Evolutionary conservation across 1,284 basidiomycete genomes (phyloP), one percentile per base, ranked within the genome.

Genomic region (Coniophora puteana): DNA sequence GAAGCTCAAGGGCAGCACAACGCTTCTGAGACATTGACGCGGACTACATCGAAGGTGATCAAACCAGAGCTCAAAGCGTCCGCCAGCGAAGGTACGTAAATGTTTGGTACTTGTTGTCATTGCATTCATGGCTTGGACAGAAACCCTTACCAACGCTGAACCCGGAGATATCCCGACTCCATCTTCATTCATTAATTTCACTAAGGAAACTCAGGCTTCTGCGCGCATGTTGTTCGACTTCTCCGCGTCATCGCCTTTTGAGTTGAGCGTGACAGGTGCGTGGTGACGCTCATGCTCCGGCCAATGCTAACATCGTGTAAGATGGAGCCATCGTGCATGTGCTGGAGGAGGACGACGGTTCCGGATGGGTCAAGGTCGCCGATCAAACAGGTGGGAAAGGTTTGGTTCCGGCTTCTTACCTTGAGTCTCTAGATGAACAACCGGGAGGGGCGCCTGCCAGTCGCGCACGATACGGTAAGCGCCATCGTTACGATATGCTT

Each of bases 351-450:
- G 87, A 91, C 51, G 89, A 91, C 53, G 87, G 83, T 5, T 86
- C 85, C 11, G 89, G 89, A 4, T 91, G 89, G 89, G 74, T 85
- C n/a, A 91, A 90, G 59, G 82, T 89, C 6, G 59, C 66, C 16
- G 74, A 83, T 52, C 51, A 59, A 25, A 61, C 65, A 18, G 79
- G 80, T 34, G 71, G 69, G 35, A 75, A 76, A 50, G 88, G 88
- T 2, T 73, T 91, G 25, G 80, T 91, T 13, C 89, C 89, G 13
- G 85, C 83, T 10, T 80, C 83, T 8, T 91, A 91, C 66, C 58
- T 91, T 27, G 71, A 80, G 51, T 48, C 62, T 21, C 52, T 59
- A 21, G 65, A 59, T 17, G 54, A 49, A 28, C 50, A 48, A 38
- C 40, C 44, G n/a, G 22, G 43, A 5, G 46, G 48, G 41, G 46